These are phyloP conservation scores for Penicillium parvum DNA, from an alignment of 495 filamentous ascomycete genomes.

Conservation along the genomic window DNA sequence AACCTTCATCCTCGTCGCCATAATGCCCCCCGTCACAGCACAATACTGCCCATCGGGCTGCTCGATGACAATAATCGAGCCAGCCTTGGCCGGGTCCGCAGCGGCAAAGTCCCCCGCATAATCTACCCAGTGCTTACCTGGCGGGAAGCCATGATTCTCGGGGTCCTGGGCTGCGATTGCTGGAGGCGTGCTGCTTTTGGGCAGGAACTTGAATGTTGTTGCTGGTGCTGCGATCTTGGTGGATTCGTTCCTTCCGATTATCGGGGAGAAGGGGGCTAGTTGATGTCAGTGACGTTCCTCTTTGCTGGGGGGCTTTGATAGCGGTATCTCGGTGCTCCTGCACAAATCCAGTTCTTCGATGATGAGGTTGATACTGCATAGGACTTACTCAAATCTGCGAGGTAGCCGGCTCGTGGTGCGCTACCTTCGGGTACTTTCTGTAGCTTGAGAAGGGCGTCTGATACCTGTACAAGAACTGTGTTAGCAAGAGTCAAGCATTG, in stretches of 20 bases:
- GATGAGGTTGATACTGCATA: background rate
- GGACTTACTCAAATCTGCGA: slow-evolving; percentile 57
- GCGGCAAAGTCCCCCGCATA: slow-evolving; percentile 27
- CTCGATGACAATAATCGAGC: slow-evolving; percentile 54
- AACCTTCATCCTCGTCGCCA: slow-evolving; percentile 57
- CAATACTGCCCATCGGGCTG: slow-evolving; percentile 57
- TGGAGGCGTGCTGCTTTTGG: slow-evolving; percentile 36
- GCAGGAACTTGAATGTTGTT: slow-evolving; percentile 59
- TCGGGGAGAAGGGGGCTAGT: slow-evolving; percentile 32
- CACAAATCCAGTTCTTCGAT: background rate
- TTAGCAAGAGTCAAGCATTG: no score
- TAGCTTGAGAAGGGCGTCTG: slow-evolving; percentile 59
- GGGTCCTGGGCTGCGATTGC: slow-evolving; percentile 21
- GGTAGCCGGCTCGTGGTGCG: slow-evolving; percentile 48
- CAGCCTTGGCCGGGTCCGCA: slow-evolving; percentile 29
- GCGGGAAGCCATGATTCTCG: slow-evolving; percentile 31
- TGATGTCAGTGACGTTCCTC: background rate
- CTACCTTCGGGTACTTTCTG: slow-evolving; percentile 41
- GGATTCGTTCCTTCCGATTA: slow-evolving; percentile 27
- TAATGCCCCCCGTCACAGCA: slow-evolving; percentile 64
- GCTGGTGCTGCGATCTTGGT: slow-evolving; percentile 53
- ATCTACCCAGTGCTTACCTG: slow-evolving; percentile 58
- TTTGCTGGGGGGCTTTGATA: background rate
- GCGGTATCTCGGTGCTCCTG: no score
- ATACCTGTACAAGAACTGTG: slow-evolving; percentile 37